phyloP scores from a whole-genome alignment of 2,329 filamentous ascomycete genomes.

The Neophaeococcomyces mojaviensis region DNA sequence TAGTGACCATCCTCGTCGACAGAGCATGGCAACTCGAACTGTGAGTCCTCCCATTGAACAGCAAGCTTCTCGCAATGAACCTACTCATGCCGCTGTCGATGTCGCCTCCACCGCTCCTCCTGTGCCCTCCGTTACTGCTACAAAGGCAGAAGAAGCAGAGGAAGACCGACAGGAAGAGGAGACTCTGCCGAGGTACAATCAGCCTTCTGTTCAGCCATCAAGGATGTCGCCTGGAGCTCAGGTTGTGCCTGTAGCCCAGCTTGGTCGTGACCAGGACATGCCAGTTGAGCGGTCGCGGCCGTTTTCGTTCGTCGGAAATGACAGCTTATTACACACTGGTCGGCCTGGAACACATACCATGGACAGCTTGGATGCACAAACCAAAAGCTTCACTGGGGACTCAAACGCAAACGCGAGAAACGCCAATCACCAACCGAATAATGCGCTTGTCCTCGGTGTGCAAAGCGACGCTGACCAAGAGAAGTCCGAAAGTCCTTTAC shows the following conservation, averaged over 20 bases:
- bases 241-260: slow-evolving; percentile 3
- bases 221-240: slow-evolving; percentile 2
- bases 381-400: not conserved
- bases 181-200: not conserved
- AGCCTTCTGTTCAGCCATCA: not conserved
- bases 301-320: slow-evolving; percentile 4
- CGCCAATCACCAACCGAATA: no score
- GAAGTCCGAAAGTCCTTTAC: slow-evolving; percentile 16
- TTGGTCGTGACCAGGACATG: not conserved
- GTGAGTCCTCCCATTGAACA: slow-evolving; percentile 4
- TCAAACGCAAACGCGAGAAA: not conserved
- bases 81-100: not conserved
- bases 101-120: not conserved
- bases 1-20: slow-evolving; percentile 12
- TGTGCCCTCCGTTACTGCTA: not conserved
- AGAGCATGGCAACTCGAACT: slow-evolving; percentile 1
- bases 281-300: not conserved
- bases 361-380: not conserved
- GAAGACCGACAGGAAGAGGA: not conserved
- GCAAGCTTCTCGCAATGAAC: not conserved
- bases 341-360: slow-evolving; percentile 1
- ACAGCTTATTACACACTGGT: slow-evolving; percentile 4
- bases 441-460: no score
- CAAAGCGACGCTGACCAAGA: not conserved
- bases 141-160: slow-evolving; percentile 3